Percentiles rank a stretch among this genome's conserved stretches.
phyloP scores from a whole-genome alignment of 371 early-diverging fungal genomes.

The Lichtheimia hyalospora region DNA sequence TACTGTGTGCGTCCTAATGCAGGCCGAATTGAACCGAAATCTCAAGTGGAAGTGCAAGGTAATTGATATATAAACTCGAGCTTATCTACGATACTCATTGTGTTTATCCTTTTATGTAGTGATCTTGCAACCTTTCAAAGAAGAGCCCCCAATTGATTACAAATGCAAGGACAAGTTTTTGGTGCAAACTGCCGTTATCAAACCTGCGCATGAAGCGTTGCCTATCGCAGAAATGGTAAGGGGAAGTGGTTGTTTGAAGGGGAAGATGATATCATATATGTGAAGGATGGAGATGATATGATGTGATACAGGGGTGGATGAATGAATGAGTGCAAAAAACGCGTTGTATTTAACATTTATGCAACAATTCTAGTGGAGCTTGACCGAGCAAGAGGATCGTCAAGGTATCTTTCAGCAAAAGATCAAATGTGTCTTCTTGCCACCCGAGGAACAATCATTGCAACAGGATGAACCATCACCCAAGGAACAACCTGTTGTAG shows the following conservation, averaged over 20 bases:
- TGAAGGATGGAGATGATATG: not conserved
- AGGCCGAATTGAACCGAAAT: constrained; percentile 70
- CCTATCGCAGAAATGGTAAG: constrained; percentile 23
- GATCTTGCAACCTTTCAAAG: constrained; percentile 73
- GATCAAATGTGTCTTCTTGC: constrained; percentile 60
- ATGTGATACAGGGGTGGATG: not conserved
- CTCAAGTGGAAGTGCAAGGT: constrained; percentile 64
- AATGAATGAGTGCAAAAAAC: not conserved
- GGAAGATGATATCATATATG: not conserved
- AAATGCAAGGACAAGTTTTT: constrained; percentile 89
- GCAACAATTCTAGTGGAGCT: constrained; percentile 50
- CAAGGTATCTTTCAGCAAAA: constrained; percentile 62
- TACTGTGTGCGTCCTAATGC: constrained; percentile 91
- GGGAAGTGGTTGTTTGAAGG: not conserved
- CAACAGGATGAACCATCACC: not conserved
- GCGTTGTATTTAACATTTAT: not conserved
- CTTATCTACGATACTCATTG: not conserved
- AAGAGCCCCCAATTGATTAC: constrained; percentile 65
- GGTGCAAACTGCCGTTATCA: constrained; percentile 48
- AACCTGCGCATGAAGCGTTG: constrained; percentile 13
- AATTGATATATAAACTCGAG: constrained; percentile 11
- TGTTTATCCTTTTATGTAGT: constrained; percentile 44
- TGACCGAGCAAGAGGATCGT: constrained; percentile 50
- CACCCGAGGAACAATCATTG: constrained; percentile 18
- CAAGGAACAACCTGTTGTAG: not conserved